phyloP scores from a whole-genome alignment of 495 filamentous ascomycete genomes.

The Chlorociboria aeruginascens region DNA sequence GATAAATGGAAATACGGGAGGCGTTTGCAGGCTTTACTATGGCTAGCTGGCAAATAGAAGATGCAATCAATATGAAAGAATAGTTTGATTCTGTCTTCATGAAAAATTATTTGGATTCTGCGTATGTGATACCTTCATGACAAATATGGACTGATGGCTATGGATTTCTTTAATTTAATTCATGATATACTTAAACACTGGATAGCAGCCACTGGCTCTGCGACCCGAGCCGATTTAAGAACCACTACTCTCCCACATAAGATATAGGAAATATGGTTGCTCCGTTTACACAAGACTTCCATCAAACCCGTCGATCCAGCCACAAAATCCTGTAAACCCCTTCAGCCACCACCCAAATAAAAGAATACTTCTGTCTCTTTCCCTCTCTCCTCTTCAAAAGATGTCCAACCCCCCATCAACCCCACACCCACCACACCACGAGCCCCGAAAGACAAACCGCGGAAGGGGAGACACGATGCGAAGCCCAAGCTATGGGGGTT shows the following conservation, averaged over 20 bases:
- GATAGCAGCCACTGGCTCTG: too few relatives aligned
- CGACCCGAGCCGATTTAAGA: too few relatives aligned
- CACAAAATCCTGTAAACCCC: background rate
- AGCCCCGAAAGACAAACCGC: slow-evolving; percentile 23
- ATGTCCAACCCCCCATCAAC: slow-evolving; percentile 14
- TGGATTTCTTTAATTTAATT: too few relatives aligned
- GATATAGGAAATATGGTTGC: background rate
- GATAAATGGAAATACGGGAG: slow-evolving; percentile 3
- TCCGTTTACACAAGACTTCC: too few relatives aligned
- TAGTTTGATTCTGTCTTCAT: too few relatives aligned
- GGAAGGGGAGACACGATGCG: slow-evolving; percentile 11
- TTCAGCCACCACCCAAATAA: background rate
- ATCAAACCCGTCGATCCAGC: background rate
- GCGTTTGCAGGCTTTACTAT: slow-evolving; percentile 5
- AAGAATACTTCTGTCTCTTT: background rate
- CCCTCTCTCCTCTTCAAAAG: background rate
- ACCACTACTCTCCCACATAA: background rate
- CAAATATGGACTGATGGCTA: too few relatives aligned
- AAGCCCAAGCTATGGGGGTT: background rate
- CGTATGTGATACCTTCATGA: too few relatives aligned
- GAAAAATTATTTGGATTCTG: too few relatives aligned
- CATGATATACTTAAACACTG: too few relatives aligned
- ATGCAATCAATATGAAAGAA: too few relatives aligned
- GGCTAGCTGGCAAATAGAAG: too few relatives aligned
- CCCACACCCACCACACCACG: slow-evolving; percentile 13